Percentiles rank a stretch among this genome's conserved stretches.
phyloP scores from a whole-genome alignment of 495 filamentous ascomycete species.

The Lasiosphaeria hispida region DNA sequence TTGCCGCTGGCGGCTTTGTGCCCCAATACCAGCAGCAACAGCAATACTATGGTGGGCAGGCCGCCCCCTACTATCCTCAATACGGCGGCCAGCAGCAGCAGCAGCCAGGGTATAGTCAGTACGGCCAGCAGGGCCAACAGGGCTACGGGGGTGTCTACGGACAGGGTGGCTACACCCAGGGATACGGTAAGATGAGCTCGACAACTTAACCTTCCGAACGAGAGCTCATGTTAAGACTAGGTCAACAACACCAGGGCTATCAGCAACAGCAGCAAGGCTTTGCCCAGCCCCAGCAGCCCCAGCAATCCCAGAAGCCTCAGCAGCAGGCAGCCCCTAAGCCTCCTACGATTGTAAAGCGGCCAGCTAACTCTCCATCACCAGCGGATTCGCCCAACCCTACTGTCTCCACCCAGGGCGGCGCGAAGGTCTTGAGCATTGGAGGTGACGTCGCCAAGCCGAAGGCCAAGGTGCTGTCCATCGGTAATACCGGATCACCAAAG shows the following conservation, averaged over 20 bases:
- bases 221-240: slow-evolving; percentile 36
- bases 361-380: slow-evolving; percentile 43
- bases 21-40: slow-evolving; percentile 52
- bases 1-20: slow-evolving; percentile 45
- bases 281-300: slow-evolving; percentile 51
- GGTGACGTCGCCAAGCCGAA: slow-evolving; percentile 53
- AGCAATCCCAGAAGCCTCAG: slow-evolving; percentile 59
- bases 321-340: slow-evolving; percentile 51
- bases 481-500: slow-evolving; percentile 44
- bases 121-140: slow-evolving; percentile 42
- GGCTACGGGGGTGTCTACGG: slow-evolving; percentile 50
- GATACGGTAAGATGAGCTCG: slow-evolving; percentile 49
- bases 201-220: slow-evolving; percentile 19
- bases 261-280: slow-evolving; percentile 41
- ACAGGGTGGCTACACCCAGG: slow-evolving; percentile 55
- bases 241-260: slow-evolving; percentile 40
- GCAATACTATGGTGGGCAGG: slow-evolving; percentile 45
- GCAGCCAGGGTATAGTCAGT: slow-evolving; percentile 56
- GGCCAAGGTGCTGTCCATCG: slow-evolving; percentile 61
- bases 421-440: slow-evolving; percentile 53
- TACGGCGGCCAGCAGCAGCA: slow-evolving; percentile 56
- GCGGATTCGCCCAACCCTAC: slow-evolving; percentile 48
- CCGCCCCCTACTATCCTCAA: slow-evolving; percentile 50
- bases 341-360: slow-evolving; percentile 69
- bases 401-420: slow-evolving; percentile 44